phyloP scores from a whole-genome alignment of 805 yeast species.

The Yarrowia porcina region DNA sequence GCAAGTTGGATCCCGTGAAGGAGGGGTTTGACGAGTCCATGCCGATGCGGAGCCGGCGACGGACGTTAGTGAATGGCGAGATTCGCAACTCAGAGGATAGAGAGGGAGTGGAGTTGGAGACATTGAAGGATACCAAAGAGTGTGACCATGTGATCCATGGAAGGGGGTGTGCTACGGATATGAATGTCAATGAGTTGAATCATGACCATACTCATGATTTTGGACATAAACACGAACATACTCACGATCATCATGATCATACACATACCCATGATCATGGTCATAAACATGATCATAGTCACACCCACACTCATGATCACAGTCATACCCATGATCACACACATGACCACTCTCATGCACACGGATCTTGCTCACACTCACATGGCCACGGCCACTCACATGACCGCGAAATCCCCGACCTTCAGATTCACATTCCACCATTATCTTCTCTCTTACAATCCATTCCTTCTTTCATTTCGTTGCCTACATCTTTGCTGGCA shows the following conservation, averaged over 20 bases:
- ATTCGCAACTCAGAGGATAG: background rate
- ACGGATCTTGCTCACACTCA: background rate
- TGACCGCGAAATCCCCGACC: background rate
- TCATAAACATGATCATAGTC: constrained; percentile 1
- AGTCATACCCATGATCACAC: background rate
- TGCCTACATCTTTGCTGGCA: constrained; percentile 36
- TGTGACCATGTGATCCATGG: background rate
- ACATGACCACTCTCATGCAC: background rate
- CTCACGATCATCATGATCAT: background rate
- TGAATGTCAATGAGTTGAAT: too few relatives aligned
- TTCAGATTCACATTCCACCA: background rate
- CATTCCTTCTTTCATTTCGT: constrained; percentile 37
- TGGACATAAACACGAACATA: background rate
- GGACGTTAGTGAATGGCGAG: constrained; percentile 6
- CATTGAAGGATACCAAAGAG: background rate
- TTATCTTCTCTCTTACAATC: constrained; percentile 28
- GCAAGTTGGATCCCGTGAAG: constrained; percentile 11
- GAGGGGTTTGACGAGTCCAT: constrained; percentile 16
- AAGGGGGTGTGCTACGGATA: background rate
- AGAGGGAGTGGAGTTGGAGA: background rate
- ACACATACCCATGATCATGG: background rate
- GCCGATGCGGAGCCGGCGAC: constrained; percentile 7
- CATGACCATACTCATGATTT: constrained; percentile 4
- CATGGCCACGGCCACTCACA: background rate
- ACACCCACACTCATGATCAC: background rate